phyloP scores from a whole-genome alignment of 2,329 filamentous ascomycete genomes.

The Ploettnerulaceae sp. region DNA sequence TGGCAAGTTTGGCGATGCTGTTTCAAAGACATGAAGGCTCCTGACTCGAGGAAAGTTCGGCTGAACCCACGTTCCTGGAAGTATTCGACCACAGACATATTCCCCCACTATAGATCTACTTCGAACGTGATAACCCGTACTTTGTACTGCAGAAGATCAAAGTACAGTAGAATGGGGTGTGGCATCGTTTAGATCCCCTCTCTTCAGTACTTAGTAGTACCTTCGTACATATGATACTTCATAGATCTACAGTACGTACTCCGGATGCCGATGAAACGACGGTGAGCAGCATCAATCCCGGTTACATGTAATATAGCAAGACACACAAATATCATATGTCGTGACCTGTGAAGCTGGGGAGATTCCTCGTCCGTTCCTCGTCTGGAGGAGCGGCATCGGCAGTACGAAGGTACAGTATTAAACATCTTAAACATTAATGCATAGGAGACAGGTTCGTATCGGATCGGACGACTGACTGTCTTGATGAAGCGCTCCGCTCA shows the following conservation, averaged over 20 bases:
- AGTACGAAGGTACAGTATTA: background rate
- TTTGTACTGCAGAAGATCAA: background rate
- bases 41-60: constrained; percentile 4
- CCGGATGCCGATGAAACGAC: constrained; percentile 7
- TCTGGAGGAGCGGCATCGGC: constrained; percentile 11
- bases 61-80: constrained; percentile 4
- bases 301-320: too few species aligned
- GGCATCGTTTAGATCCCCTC: background rate
- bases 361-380: background rate
- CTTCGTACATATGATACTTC: background rate
- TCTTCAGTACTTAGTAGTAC: background rate
- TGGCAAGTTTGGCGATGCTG: too few species aligned
- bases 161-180: background rate
- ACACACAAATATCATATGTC: background rate
- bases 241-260: background rate
- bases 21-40: constrained; percentile 2
- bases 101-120: background rate
- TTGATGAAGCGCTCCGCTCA: constrained; percentile 13
- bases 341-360: constrained; percentile 1
- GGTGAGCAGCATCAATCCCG: constrained; percentile 13
- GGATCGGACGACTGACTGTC: constrained; percentile 12
- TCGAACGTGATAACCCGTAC: background rate
- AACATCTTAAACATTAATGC: background rate
- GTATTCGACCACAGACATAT: background rate
- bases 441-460: background rate